These are phyloP conservation scores for Trichoderma hamatum DNA, from an alignment of 2,329 filamentous ascomycete genomes.

Conservation along the genomic window DNA sequence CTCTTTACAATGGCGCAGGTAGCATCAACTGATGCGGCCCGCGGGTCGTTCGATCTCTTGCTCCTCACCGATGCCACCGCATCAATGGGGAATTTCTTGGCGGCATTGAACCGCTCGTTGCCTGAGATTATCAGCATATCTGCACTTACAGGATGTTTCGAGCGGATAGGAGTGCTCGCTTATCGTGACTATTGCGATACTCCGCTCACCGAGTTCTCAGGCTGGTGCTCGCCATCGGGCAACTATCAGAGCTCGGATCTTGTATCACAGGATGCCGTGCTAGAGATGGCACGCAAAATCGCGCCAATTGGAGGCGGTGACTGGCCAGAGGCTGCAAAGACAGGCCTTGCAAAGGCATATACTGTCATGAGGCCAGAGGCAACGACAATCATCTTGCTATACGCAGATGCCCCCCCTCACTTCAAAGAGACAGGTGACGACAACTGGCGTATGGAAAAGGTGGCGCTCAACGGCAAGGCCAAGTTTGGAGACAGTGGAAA, in stretches of 20 bases:
- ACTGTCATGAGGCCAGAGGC: conserved; percentile 51
- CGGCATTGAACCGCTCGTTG: conserved; percentile 49
- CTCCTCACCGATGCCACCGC: conserved; percentile 51
- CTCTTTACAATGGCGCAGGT: conserved; percentile 28
- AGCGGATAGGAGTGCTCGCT: conserved; percentile 52
- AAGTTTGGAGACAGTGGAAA: conserved; percentile 40
- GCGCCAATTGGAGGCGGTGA: conserved; percentile 43
- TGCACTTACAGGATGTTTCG: conserved; percentile 52
- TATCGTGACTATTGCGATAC: conserved; percentile 52
- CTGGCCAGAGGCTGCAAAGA: conserved; percentile 53
- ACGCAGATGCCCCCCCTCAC: conserved; percentile 54
- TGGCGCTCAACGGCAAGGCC: conserved; percentile 25
- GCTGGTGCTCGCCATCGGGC: conserved; percentile 45
- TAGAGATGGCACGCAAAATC: conserved; percentile 43
- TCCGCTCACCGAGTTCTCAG: conserved; percentile 50
- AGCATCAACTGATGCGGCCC: conserved; percentile 18
- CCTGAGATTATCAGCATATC: conserved; percentile 56
- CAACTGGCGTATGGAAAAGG: conserved; percentile 39
- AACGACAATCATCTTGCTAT: conserved; percentile 53
- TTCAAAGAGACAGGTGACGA: conserved; percentile 36
- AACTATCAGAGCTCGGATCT: conserved; percentile 27
- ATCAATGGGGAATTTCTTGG: conserved; percentile 50
- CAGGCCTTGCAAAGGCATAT: conserved; percentile 51
- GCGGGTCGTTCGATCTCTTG: conserved; percentile 47
- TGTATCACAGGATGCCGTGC: conserved; percentile 40